These are phyloP conservation scores for Phoenix roebelenii DNA, from an alignment of 176 grass and related monocot genomes.

Conservation along the genomic window DNA sequence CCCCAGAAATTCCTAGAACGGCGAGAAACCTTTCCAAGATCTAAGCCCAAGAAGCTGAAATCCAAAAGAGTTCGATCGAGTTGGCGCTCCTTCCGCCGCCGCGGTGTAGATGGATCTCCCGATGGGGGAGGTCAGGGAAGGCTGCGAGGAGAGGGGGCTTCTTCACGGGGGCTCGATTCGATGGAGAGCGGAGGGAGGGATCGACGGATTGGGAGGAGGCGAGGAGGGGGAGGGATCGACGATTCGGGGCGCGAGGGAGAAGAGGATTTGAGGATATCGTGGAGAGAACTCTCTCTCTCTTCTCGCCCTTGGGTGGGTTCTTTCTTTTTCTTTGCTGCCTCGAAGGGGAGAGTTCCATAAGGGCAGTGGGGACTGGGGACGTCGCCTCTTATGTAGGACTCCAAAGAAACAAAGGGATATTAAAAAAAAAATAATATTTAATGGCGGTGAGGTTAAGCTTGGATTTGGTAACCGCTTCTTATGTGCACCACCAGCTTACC, in stretches of 20 bases:
- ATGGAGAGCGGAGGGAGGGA: not conserved
- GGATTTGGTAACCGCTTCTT: no score
- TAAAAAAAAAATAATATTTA: no score
- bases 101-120: constrained; percentile 5
- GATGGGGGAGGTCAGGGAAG: not conserved
- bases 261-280: constrained; percentile 8
- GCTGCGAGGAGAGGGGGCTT: not conserved
- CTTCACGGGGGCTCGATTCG: not conserved
- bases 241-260: not conserved
- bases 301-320: not conserved
- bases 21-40: no score
- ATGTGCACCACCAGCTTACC: no score
- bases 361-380: no score
- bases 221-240: not conserved
- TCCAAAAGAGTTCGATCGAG: no score
- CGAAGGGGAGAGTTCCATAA: no score
- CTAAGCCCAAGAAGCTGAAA: no score
- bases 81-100: not conserved
- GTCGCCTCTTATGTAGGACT: no score
- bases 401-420: no score
- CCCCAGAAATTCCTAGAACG: not conserved
- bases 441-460: no score
- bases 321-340: no score
- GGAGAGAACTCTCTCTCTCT: not conserved
- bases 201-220: not conserved